Base-by-base conservation (phyloP, 352 stramenopile species). In the Globisporangium splendens region DNA sequence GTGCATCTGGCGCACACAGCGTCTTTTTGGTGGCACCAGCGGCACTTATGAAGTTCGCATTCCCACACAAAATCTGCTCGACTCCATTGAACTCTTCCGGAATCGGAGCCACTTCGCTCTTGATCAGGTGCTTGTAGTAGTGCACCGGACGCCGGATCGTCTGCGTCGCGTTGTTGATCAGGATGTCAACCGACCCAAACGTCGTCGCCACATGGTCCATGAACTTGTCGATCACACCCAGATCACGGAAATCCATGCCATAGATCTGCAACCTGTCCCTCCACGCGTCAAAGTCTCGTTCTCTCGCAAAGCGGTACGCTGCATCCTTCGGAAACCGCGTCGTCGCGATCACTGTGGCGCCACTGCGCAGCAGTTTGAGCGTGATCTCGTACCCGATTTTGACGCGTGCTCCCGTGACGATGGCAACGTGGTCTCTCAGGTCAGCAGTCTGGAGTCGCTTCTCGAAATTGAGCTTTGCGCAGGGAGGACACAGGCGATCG, bases 91-190 rank as follows among this genome's bases (percentile, higher is more conserved):
- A 76, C 35, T 79, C 66, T 18, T 90, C 77, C 0, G 71, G 64
- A 4, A 84, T 55, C 1, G 81, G 72, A 8, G 72, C 70, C 21
- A 77, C 68, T 63, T 98, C 91, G 20, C 67, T 73, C 46, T 95
- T 63, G 44, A 98, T 79, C 47, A 96, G 61, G 44, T 90, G 79
- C 59, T 84, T 74, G 75, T 98, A 98, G 71, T 98, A 98, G 42
- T 86, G 82, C 39, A 84, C 77, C 2, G 93, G 94, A n/a, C 94
- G 78, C 43, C 96, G 80, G 46, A 98, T 93, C 3, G 96, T 98
- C 73, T 98, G 96, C 75, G 92, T 98, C 3, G 96, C 96, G 71
- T 98, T 98, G 73, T 98, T 98, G 61, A 98, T 90, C 38, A 99
- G 66, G 31, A 98, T 93, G 71, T 99, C 94, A 38, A 98, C 71